Percentiles rank a stretch among this genome's conserved stretches.
phyloP scores from a whole-genome alignment of 139 green algal species.

The Volvox reticuliferus region DNA sequence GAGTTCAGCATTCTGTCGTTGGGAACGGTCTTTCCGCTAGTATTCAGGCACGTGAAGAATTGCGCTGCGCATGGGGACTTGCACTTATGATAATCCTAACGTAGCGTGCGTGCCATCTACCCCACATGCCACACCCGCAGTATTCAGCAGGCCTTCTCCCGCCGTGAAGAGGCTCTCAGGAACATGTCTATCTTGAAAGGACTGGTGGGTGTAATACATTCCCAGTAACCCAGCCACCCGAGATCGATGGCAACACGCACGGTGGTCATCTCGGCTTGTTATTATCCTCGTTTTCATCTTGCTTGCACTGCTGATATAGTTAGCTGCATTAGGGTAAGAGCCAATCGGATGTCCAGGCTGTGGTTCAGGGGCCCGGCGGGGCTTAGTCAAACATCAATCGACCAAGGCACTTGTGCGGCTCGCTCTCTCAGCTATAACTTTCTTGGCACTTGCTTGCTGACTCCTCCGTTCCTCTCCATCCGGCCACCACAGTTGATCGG shows the following conservation, averaged over 20 bases:
- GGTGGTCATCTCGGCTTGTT: too few species aligned
- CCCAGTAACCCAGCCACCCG: too few species aligned
- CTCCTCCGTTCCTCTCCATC: neutral
- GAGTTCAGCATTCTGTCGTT: constrained; percentile 28
- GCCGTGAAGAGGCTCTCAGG: constrained; percentile 10
- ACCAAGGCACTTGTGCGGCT: too few species aligned
- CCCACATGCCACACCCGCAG: constrained; percentile 3
- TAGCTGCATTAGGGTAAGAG: too few species aligned
- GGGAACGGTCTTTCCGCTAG: constrained; percentile 24
- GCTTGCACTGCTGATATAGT: too few species aligned
- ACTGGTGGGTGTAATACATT: neutral
- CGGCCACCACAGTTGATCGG: neutral
- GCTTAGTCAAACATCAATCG: too few species aligned
- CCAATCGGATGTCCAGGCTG: too few species aligned
- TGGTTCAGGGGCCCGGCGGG: too few species aligned
- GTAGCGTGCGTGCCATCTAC: neutral
- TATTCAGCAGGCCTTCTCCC: constrained; percentile 28
- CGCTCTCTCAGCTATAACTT: too few species aligned
- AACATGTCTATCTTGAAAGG: constrained; percentile 29
- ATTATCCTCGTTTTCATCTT: too few species aligned
- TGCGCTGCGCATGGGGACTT: neutral
- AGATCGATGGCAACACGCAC: too few species aligned
- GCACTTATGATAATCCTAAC: neutral
- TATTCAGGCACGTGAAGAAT: neutral
- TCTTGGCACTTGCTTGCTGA: too few species aligned